Evolutionary conservation across 169 alveolate genomes (phyloP), one percentile per base, ranked within the genome.

Genomic region (Plasmodium inui): DNA sequence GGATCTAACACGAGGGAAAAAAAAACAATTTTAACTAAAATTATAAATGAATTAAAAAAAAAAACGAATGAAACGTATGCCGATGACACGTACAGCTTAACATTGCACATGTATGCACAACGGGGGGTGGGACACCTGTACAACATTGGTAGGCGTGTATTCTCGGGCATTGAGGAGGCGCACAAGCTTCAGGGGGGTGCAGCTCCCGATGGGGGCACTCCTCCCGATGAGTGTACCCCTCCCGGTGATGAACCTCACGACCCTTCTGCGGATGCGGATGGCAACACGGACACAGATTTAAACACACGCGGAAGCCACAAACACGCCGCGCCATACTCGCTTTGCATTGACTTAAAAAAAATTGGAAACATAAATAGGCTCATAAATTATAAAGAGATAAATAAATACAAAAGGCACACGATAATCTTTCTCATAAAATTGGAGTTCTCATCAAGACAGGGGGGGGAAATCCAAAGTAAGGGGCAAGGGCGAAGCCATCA

Each of bases 371-470:
- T 88, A 44, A 55, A 78, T 26, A 34, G 82, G 30, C 19, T 39
- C 37, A 78, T 88, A 78, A 88, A 88, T 41, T 78, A 57, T 61
- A 76, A 88, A 46, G 71, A 78, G 44, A 57, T 88, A 30, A 88
- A 78, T 88, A 88, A 78, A 44, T 88, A 78, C 61, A 88, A 88
- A 88, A 88, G 70, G 72, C 72, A 76, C 30, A 78, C 94, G 14
- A 78, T 78, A 1, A 88, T 78, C 32, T 88, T 88, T 79, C 83
- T 88, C 67, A 88, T 88, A 53, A 78, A 88, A 55, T 30, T 88
- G 32, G 89, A 76, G 72, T 32, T 88, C 28, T 88, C 46, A 4
- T 9, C 67, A n/a, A n/a, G n/a, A 39, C 71, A 30, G 71, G 26
- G 28, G 9, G 34, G 26, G 17, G n/a, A 5, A 50, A 44, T 12